Evolutionary conservation across 306 rosid genomes (phyloP).

Genomic region (Quercus robur): DNA sequence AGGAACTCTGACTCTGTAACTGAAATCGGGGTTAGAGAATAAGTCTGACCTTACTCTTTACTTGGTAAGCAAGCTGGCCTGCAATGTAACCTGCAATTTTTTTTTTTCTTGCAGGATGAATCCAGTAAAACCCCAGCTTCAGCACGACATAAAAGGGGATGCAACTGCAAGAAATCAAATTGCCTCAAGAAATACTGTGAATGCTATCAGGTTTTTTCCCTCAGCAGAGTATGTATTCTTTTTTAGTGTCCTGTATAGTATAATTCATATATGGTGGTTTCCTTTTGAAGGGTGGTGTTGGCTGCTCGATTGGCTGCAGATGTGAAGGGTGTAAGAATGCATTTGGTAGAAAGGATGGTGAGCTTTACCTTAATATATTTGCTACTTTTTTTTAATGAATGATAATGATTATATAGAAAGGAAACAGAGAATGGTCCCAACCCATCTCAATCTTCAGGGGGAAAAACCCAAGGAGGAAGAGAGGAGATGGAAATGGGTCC

Average conservation of each 20-base stretch:
- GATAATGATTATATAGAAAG: no score
- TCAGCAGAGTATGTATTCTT: constrained; percentile 10
- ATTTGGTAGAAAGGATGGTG: constrained; percentile 84
- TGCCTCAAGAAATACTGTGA: constrained; percentile 86
- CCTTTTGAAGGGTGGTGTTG: constrained; percentile 73
- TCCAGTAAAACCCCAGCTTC: constrained; percentile 82
- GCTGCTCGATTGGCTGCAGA: constrained; percentile 81
- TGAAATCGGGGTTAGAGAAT: constrained; percentile 63
- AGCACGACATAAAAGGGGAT: constrained; percentile 78
- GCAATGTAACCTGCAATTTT: constrained; percentile 4
- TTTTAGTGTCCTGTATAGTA: constrained; percentile 7
- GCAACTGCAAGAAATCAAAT: constrained; percentile 93
- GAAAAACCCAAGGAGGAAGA: no score
- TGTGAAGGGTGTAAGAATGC: constrained; percentile 87
- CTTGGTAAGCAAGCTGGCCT: constrained; percentile 2
- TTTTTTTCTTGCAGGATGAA: constrained; percentile 54
- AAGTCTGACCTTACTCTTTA: background rate
- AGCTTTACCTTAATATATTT: constrained; percentile 21
- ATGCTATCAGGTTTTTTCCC: constrained; percentile 73
- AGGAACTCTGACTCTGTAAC: constrained; percentile 55
- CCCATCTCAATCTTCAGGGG: no score
- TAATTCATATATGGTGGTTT: constrained; percentile 32
- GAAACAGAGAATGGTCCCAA: no score
- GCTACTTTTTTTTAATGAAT: background rate
- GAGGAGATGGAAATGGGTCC: no score